Evolutionary conservation across 306 rosid species (phyloP), one percentile per base, ranked within the genome.

Genomic region (Corylus heterophylla): DNA sequence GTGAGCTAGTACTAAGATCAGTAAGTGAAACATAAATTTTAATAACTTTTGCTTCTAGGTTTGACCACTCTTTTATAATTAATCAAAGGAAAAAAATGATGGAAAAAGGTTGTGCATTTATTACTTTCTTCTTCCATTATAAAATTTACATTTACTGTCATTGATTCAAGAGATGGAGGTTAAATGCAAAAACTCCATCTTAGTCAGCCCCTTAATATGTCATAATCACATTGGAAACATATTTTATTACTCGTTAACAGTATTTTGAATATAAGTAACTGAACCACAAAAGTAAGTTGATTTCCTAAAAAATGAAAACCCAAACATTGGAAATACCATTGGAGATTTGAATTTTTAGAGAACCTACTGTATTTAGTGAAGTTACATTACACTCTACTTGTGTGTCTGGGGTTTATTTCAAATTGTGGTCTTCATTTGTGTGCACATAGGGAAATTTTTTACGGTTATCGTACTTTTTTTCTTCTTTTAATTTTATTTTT

Each of bases 151-250:
- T 58, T 22, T 58, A 22, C 29, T 48, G 4, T 10, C 27, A 22
- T 58, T 8, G 64, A 58, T 58, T 58, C 47, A 64, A 64, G 70
- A 64, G 70, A 35, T 64, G 45, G 70, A 22, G 12, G n/a, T 58
- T 18, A 58, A 58, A 58, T 27, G 27, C 64, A 22, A 56, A 56
- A 25, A 10, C 14, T 58, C 14, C 35, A 58, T 9, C 51, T 58
- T 4, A 58, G 13, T 58, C 37, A 22, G 64, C 35, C 64, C 64
- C 22, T 20, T 39, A 39, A 39, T 39, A 39, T 39, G 44, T 39
- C 44, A 39, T 39, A 39, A 39, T 58, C 35, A 58, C 2, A 31
- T 12, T 58, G 8, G 64, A 8, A 22, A 20, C 16, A 11, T 58
- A 58, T 58, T 22, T 22, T 10, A 13, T 3, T 52, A 39, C 17